These are phyloP conservation scores for Fulvia fulva DNA, from an alignment of 2,329 filamentous ascomycete species.

Conservation along the genomic window DNA sequence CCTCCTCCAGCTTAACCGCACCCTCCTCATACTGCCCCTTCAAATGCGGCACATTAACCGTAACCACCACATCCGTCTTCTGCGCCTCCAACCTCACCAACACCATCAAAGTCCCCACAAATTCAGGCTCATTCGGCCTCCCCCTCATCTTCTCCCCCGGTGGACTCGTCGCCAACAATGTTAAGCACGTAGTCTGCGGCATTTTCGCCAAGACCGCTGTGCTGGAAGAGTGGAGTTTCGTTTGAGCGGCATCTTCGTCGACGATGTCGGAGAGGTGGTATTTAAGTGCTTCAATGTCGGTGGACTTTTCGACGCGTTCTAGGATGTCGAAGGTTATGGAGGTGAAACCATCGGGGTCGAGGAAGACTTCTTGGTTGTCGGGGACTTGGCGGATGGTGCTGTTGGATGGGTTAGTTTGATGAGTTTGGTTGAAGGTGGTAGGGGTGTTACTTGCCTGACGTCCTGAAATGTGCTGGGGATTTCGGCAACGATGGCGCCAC, in stretches of 20 bases:
- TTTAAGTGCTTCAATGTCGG: constrained; percentile 61
- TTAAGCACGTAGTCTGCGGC: constrained; percentile 58
- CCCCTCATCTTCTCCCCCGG: constrained; percentile 31
- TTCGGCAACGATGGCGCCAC: constrained; percentile 66
- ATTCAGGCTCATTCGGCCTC: constrained; percentile 44
- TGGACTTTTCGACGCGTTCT: constrained; percentile 68
- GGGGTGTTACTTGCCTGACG: constrained; percentile 56
- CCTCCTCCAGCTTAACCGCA: constrained; percentile 64
- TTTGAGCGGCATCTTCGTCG: constrained; percentile 12
- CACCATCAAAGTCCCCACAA: constrained; percentile 70
- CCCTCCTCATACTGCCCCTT: constrained; percentile 60
- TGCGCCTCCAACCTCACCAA: constrained; percentile 72
- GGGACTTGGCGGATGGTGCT: constrained; percentile 72
- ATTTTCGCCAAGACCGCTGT: constrained; percentile 29
- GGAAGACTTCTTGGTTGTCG: constrained; percentile 88
- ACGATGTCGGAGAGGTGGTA: constrained; percentile 50
- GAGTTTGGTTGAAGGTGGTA: neutral
- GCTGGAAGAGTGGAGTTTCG: neutral
- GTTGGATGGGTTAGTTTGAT: neutral
- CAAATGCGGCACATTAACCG: constrained; percentile 83
- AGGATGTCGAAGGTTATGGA: constrained; percentile 88
- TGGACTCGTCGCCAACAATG: constrained; percentile 61
- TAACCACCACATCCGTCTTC: constrained; percentile 76
- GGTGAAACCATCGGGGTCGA: constrained; percentile 77
- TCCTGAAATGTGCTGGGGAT: constrained; percentile 66